phyloP scores from a whole-genome alignment of 805 yeast species.

The Hanseniaspora hatyaiensis region DNA sequence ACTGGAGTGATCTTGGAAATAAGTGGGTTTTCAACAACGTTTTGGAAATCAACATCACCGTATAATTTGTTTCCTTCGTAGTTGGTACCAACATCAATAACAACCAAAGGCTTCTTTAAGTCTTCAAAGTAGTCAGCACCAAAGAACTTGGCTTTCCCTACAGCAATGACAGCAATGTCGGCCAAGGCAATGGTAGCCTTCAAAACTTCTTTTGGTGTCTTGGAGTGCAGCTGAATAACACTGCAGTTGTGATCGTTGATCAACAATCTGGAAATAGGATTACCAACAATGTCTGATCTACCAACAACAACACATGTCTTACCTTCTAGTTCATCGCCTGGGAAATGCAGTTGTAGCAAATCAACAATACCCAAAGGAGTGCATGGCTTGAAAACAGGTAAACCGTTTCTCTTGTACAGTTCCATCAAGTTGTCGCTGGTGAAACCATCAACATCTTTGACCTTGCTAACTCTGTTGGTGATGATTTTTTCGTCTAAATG shows the following conservation, averaged over 20 bases:
- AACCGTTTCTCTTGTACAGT: conserved; percentile 72
- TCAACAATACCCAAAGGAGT: conserved; percentile 90
- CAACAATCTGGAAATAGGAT: conserved; percentile 78
- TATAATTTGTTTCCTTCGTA: conserved; percentile 62
- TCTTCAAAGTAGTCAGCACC: conserved; percentile 62
- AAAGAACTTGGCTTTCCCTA: conserved; percentile 60
- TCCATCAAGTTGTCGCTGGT: conserved; percentile 84
- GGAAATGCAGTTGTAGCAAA: conserved; percentile 57
- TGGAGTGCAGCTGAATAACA: conserved; percentile 76
- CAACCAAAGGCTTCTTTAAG: conserved; percentile 41
- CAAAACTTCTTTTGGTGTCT: conserved; percentile 42
- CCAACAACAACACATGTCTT: conserved; percentile 85
- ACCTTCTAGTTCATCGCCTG: conserved; percentile 47
- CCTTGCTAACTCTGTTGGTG: conserved; percentile 69
- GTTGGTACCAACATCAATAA: conserved; percentile 77
- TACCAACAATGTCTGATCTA: conserved; percentile 90
- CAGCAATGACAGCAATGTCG: conserved; percentile 74
- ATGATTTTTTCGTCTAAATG: conserved; percentile 66
- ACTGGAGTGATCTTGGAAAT: conserved; percentile 62
- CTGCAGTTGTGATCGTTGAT: conserved; percentile 63
- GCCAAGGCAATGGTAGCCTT: conserved; percentile 51
- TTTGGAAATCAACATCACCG: conserved; percentile 64
- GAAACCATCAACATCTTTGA: conserved; percentile 93
- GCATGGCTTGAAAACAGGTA: conserved; percentile 78
- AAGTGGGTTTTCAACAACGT: conserved; percentile 29